Evolutionary conservation across 2,329 filamentous ascomycete species (phyloP).

Genomic region (Cercospora zeae-maydis): DNA sequence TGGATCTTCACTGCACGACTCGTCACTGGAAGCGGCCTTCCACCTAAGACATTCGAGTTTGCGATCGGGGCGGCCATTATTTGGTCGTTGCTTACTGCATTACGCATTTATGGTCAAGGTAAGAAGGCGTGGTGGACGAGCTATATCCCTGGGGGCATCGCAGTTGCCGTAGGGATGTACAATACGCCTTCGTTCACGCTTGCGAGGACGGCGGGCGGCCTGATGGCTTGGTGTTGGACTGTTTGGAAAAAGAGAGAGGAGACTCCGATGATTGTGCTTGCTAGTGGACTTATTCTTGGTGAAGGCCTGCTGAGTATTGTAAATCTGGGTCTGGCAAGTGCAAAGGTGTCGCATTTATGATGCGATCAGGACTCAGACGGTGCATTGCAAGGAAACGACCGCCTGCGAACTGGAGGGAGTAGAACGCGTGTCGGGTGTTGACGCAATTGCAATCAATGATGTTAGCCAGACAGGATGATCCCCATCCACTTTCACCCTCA

Average conservation of each 20-base stretch:
- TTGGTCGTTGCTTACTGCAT: constrained; percentile 67
- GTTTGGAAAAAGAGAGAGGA: constrained; percentile 53
- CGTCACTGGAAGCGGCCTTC: constrained; percentile 85
- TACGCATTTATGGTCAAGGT: constrained; percentile 58
- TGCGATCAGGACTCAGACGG: not conserved
- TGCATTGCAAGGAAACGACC: not conserved
- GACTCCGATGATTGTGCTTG: constrained; percentile 83
- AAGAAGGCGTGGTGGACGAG: constrained; percentile 60
- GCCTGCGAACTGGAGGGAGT: no score
- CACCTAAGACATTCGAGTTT: constrained; percentile 77
- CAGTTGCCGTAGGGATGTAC: constrained; percentile 96
- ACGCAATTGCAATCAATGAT: no score
- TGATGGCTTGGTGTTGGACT: constrained; percentile 75
- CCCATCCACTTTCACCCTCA: no score
- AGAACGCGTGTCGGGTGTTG: no score
- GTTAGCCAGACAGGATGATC: not conserved
- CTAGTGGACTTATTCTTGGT: constrained; percentile 83
- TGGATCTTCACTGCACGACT: constrained; percentile 96
- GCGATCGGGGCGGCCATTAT: constrained; percentile 69
- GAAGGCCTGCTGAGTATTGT: constrained; percentile 90
- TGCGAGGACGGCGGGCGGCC: constrained; percentile 76
- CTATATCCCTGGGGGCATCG: constrained; percentile 86
- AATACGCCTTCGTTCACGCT: constrained; percentile 95
- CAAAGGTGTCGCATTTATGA: constrained; percentile 66
- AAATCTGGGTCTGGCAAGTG: constrained; percentile 77